A percentile compares a stretch with the other conserved stretches of the same genome.
Evolutionary conservation across 2,329 filamentous ascomycete genomes (phyloP).

Genomic region (Neoarthrinium moseri): DNA sequence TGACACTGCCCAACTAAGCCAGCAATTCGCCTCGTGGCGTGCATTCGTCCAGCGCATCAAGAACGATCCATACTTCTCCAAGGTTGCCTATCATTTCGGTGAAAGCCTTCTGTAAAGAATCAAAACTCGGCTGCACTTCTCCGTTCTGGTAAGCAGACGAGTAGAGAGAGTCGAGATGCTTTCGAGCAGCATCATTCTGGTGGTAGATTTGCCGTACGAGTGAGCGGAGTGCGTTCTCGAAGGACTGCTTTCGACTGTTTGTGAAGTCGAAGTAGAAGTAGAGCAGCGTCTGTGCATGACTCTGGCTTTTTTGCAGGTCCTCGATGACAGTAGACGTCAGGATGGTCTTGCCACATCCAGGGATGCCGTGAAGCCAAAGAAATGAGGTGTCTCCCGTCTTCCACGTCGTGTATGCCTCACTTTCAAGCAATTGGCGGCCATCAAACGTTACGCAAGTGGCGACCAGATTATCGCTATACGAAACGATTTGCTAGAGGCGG

Average conservation of each 20-base stretch:
- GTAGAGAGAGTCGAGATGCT: slow-evolving; percentile 23
- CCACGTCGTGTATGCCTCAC: slow-evolving; percentile 27
- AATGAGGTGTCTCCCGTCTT: slow-evolving; percentile 24
- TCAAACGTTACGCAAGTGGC: slow-evolving; percentile 13
- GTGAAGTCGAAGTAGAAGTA: slow-evolving; percentile 40
- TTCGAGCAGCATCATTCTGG: slow-evolving; percentile 13
- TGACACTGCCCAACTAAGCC: slow-evolving; percentile 12
- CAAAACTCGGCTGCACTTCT: slow-evolving; percentile 19
- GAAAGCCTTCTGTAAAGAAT: slow-evolving; percentile 20
- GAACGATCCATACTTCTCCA: slow-evolving; percentile 20
- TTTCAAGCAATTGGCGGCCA: slow-evolving; percentile 25
- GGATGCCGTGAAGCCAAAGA: slow-evolving; percentile 37
- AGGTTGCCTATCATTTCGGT: slow-evolving; percentile 22
- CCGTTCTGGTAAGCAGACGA: slow-evolving; percentile 20
- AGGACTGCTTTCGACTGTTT: slow-evolving; percentile 30
- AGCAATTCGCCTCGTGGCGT: slow-evolving; percentile 9
- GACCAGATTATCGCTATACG: slow-evolving; percentile 19
- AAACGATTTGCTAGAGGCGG: slow-evolving; percentile 16
- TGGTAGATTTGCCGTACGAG: slow-evolving; percentile 33
- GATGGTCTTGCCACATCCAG: slow-evolving; percentile 41
- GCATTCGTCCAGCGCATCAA: slow-evolving; percentile 31
- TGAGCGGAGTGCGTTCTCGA: slow-evolving; percentile 33
- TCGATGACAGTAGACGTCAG: slow-evolving; percentile 35
- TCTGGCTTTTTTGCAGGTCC: slow-evolving; percentile 15
- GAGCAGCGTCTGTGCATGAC: slow-evolving; percentile 6